Conservation (phyloP, 2,329 filamentous ascomycete species). For the Diplodia corticola region DNA sequence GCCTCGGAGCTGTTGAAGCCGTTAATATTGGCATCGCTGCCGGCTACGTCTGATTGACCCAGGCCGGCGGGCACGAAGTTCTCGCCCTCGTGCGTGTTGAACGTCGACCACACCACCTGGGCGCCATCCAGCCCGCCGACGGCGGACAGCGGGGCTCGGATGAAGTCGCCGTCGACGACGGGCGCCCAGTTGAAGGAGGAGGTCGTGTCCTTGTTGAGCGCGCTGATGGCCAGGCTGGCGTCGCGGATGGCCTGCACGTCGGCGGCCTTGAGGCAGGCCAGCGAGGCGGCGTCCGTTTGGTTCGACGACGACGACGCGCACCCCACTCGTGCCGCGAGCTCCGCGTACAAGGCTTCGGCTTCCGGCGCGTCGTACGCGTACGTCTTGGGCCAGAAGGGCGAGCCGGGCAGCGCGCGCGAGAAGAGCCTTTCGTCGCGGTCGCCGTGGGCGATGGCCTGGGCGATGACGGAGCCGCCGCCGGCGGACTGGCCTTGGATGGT, state of each 20-base stretch:
- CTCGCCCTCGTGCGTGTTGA: constrained; percentile 64
- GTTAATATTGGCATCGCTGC: constrained; percentile 34
- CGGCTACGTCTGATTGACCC: constrained; percentile 30
- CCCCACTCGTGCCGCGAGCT: constrained; percentile 49
- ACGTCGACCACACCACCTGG: constrained; percentile 55
- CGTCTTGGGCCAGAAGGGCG: constrained; percentile 62
- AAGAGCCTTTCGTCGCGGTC: constrained; percentile 47
- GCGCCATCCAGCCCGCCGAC: constrained; percentile 45
- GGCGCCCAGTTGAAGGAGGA: constrained; percentile 62
- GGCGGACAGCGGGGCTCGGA: constrained; percentile 51
- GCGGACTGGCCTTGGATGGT: constrained; percentile 63
- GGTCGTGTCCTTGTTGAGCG: constrained; percentile 55
- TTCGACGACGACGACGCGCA: constrained; percentile 37
- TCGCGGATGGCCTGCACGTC: constrained; percentile 56
- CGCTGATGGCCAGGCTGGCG: constrained; percentile 53
- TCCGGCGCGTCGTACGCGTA: constrained; percentile 54
- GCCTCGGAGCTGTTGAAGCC: constrained; percentile 54
- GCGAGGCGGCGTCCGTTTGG: constrained; percentile 34
- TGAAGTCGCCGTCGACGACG: constrained; percentile 58
- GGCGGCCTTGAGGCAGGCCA: constrained; percentile 56
- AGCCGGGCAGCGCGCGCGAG: constrained; percentile 52
- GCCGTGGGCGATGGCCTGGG: constrained; percentile 55
- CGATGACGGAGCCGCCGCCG: constrained; percentile 59
- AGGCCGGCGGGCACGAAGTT: constrained; percentile 60
- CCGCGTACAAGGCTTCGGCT: constrained; percentile 54